Evolutionary conservation across 2,329 filamentous ascomycete genomes (phyloP), one percentile per base, ranked within the genome.

Genomic region (Aspergillus ochraceus): DNA sequence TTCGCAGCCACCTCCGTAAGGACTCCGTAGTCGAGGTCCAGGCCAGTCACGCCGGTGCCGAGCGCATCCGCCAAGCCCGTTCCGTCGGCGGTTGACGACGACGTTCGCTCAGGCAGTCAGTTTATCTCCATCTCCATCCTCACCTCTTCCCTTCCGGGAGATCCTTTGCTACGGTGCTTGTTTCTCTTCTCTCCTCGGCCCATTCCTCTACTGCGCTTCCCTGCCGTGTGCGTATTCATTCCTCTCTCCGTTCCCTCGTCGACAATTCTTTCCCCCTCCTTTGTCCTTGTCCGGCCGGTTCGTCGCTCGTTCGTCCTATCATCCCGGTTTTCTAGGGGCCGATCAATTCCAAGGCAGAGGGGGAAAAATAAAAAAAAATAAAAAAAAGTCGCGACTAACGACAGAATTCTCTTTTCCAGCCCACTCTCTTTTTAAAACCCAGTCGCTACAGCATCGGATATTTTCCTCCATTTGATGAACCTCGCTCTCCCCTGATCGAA

Each of bases 221-320:
- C 49, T 22, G 19, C 42, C 6, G 12, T 39, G 17, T 47, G 24
- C 57, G 39, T 19, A 19, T 53, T 5, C n/a, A n/a, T 24, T 30
- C 22, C 36, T 32, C 12, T 32, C 30, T 36, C 39, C 45, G 51
- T 55, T 53, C 56, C 45, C 53, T 39, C 45, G 55, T 58, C 53
- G 11, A 36, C 47, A 42, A 29, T 50, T 26, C 30, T 42, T 54
- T 20, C 24, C 39, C 50, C 30, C 29, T 51, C 49, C 52, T 36
- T 14, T 20, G 20, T 54, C 53, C 19, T 19, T 36, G 26, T 8
- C 26, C 52, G 52, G 47, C 60, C 58, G 58, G 60, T 39, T 58
- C 60, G 58, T 57, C 63, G 57, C 57, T 64, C 63, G 49, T 59
- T 64, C 58, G 54, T 49, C 58, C 47, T 47, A 42, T 60, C 52